Conservation (phyloP, 148 eudicot species). For the Dysphania ambrosioides region DNA sequence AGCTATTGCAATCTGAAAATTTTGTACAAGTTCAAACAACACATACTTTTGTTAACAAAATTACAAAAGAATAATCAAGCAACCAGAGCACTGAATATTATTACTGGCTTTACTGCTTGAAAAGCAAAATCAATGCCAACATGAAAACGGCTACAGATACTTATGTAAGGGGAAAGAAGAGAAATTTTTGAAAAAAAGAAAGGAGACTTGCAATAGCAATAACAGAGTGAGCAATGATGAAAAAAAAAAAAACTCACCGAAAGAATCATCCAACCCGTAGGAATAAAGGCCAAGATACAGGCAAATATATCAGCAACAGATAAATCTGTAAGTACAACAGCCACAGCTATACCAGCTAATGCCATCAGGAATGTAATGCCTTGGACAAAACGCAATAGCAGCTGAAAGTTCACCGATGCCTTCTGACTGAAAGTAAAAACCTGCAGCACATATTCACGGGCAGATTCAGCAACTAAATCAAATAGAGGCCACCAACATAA, state of each 20-base stretch:
- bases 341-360: constrained; percentile 64
- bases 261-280: constrained; percentile 97
- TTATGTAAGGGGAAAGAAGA: neutral
- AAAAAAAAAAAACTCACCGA: constrained; percentile 52
- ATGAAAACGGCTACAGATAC: neutral
- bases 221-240: too few relatives aligned
- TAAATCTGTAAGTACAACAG: constrained; percentile 49
- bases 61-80: too few relatives aligned
- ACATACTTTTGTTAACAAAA: too few relatives aligned
- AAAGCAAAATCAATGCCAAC: neutral
- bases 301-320: constrained; percentile 74
- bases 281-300: constrained; percentile 81
- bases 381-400: constrained; percentile 83
- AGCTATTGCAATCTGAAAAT: constrained; percentile 73
- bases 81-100: neutral
- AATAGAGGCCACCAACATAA: neutral
- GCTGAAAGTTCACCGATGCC: constrained; percentile 91
- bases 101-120: neutral
- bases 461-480: constrained; percentile 7
- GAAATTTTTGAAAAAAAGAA: neutral
- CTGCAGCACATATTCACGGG: constrained; percentile 33
- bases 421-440: constrained; percentile 98
- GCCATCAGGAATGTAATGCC: constrained; percentile 82
- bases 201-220: neutral
- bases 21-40: neutral